Evolutionary conservation across 164 flowering plant genomes (phyloP).

Genomic region (Amborella trichopoda): DNA sequence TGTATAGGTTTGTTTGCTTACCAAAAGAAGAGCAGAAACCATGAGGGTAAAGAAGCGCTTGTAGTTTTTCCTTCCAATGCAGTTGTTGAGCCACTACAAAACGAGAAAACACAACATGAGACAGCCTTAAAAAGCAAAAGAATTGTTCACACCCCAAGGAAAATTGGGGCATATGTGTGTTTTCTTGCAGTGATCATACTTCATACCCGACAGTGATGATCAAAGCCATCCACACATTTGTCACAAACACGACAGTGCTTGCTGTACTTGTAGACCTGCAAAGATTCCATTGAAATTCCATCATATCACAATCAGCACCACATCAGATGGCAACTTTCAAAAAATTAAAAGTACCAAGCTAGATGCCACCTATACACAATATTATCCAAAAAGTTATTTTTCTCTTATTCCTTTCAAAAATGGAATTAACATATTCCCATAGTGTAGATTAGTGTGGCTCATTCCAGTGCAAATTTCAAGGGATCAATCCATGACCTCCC

Average conservation of each 20-base stretch:
- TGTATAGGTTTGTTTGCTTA: constrained; percentile 30
- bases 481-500: too few relatives aligned
- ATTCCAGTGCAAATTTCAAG: too few relatives aligned
- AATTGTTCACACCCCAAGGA: too few relatives aligned
- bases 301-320: not conserved
- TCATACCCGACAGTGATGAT: constrained; percentile 98
- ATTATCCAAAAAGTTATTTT: too few relatives aligned
- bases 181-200: not conserved
- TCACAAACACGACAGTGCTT: constrained; percentile 99
- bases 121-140: not conserved
- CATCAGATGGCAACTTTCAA: too few relatives aligned
- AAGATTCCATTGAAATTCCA: not conserved
- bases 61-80: constrained; percentile 88
- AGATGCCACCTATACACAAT: too few relatives aligned
- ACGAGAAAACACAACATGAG: constrained; percentile 12
- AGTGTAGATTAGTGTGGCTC: too few relatives aligned
- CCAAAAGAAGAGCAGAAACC: constrained; percentile 87
- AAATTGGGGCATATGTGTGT: too few relatives aligned
- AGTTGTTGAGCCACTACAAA: constrained; percentile 97
- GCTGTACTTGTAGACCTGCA: constrained; percentile 94
- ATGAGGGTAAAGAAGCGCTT: constrained; percentile 82
- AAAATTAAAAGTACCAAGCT: too few relatives aligned
- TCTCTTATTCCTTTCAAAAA: too few relatives aligned
- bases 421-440: too few relatives aligned
- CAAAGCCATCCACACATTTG: constrained; percentile 92